These are phyloP conservation scores for Tuber indicum DNA, from an alignment of 495 filamentous ascomycete genomes.

Conservation along the genomic window DNA sequence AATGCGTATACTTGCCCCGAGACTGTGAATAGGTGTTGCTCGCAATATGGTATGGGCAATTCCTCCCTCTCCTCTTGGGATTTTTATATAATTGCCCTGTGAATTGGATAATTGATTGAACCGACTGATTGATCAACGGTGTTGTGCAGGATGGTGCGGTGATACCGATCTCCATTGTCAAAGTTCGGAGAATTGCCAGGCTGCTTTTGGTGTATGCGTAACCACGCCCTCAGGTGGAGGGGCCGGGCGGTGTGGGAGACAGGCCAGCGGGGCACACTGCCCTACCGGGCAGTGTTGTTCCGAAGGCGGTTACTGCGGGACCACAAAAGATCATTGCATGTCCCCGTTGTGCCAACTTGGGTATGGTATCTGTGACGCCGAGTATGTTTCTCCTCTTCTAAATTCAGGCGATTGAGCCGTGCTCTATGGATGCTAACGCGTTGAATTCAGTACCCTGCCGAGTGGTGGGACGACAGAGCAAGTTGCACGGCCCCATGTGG, in stretches of 20 bases:
- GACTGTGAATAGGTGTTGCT: constrained; percentile 25
- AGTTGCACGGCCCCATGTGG: constrained; percentile 55
- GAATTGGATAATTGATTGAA: background rate
- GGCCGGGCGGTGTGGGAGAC: constrained; percentile 17
- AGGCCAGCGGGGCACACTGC: constrained; percentile 48
- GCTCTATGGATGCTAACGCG: background rate
- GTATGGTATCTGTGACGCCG: constrained; percentile 65
- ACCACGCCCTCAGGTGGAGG: constrained; percentile 8
- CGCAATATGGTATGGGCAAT: constrained; percentile 25
- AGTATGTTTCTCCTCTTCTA: constrained; percentile 43
- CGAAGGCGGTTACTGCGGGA: constrained; percentile 54
- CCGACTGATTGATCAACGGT: background rate
- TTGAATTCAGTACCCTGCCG: constrained; percentile 45
- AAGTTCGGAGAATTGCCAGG: constrained; percentile 14
- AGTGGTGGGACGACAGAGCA: constrained; percentile 54
- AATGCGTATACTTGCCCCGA: constrained; percentile 27
- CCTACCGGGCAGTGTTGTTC: constrained; percentile 59
- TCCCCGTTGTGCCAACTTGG: constrained; percentile 65
- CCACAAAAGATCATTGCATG: constrained; percentile 54
- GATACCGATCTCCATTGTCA: constrained; percentile 21
- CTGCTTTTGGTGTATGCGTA: constrained; percentile 19
- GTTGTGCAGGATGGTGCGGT: constrained; percentile 23
- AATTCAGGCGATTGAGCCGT: background rate
- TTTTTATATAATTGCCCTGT: background rate
- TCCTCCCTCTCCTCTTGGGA: background rate